phyloP scores from a whole-genome alignment of 1,284 basidiomycete species.

The Agaricales sp. region DNA sequence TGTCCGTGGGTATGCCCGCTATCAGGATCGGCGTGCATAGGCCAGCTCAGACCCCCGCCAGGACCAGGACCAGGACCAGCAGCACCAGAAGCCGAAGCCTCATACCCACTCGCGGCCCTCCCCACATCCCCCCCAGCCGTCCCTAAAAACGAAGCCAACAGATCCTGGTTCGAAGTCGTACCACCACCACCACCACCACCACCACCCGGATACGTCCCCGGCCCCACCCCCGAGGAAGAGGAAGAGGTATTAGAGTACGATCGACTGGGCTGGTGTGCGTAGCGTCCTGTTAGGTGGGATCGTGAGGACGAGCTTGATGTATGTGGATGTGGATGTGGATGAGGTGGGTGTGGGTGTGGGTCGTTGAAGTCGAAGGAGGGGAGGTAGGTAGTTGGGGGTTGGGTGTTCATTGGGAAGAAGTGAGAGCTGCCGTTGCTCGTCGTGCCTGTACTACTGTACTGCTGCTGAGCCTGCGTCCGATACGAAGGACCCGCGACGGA shows the following conservation, averaged over 20 bases:
- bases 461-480: background rate
- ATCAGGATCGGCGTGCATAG: too few relatives aligned
- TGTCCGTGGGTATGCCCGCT: too few relatives aligned
- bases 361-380: background rate
- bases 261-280: background rate
- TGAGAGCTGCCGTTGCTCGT: background rate
- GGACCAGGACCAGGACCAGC: too few relatives aligned
- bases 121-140: too few relatives aligned
- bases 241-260: background rate
- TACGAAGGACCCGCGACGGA: background rate
- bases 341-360: too few relatives aligned
- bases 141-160: background rate
- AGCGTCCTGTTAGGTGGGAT: background rate
- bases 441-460: background rate
- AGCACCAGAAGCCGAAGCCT: too few relatives aligned
- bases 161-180: background rate
- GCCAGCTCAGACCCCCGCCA: too few relatives aligned
- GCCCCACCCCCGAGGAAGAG: too few relatives aligned
- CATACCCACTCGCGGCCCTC: too few relatives aligned
- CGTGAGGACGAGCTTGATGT: background rate
- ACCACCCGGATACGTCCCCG: too few relatives aligned
- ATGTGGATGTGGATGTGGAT: background rate
- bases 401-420: background rate
- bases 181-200: background rate
- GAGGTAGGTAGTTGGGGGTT: background rate